Conservation (phyloP, 2,329 filamentous ascomycete species). For the Alternaria ventricosa region DNA sequence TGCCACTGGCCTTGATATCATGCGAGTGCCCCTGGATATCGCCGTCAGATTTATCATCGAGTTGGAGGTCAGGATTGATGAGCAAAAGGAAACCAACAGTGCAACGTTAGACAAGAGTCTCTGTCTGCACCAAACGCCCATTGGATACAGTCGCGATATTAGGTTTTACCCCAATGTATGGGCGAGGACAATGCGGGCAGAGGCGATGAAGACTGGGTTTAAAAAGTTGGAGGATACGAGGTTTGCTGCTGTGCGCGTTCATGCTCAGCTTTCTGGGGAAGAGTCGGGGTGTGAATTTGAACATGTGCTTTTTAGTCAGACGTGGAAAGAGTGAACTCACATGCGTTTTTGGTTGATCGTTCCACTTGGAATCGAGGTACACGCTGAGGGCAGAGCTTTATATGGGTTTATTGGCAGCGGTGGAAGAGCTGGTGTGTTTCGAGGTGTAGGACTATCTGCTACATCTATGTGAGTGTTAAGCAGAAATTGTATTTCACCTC, state of each 20-base stretch:
- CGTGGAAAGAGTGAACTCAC: constrained; percentile 4
- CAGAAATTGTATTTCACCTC: too few species aligned
- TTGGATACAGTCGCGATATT: constrained; percentile 10
- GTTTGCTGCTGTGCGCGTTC: constrained; percentile 10
- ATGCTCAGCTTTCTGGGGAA: constrained; percentile 15
- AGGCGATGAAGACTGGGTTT: constrained; percentile 11
- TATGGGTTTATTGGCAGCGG: constrained; percentile 6
- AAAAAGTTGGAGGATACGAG: constrained; percentile 11
- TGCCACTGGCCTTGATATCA: constrained; percentile 15
- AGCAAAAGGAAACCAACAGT: constrained; percentile 5
- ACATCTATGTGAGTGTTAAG: not conserved
- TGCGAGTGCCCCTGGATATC: constrained; percentile 10
- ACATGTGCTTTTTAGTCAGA: constrained; percentile 3
- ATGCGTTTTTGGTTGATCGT: too few species aligned
- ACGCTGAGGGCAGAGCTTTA: constrained; percentile 9
- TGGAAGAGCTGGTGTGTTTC: constrained; percentile 6
- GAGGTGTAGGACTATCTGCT: constrained; percentile 1
- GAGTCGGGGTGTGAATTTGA: not conserved
- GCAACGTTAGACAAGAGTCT: constrained; percentile 13
- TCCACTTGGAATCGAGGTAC: constrained; percentile 4
- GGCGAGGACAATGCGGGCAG: constrained; percentile 10
- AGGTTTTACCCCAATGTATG: constrained; percentile 5
- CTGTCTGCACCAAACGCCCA: constrained; percentile 7
- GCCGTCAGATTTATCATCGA: not conserved
- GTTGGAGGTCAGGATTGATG: constrained; percentile 9